A percentile compares a stretch with the other conserved stretches of the same genome.
Evolutionary conservation across 257 asterid species (phyloP).

Genomic region (Capsicum baccatum): DNA sequence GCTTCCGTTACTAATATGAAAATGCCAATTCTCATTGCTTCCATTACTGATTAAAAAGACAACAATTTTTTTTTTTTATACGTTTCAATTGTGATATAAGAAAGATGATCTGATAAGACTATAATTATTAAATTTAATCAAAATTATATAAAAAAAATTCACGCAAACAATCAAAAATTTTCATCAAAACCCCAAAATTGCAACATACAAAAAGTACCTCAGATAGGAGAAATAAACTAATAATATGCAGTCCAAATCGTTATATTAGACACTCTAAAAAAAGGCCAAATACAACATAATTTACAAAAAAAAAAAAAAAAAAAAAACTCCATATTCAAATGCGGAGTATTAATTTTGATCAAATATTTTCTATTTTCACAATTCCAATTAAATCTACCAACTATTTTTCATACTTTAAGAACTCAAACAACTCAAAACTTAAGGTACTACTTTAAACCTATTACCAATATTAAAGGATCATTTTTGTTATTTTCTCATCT

Average conservation of each 20-base stretch:
- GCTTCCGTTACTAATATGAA: neutral
- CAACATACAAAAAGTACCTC: too few species aligned
- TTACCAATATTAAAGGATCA: neutral
- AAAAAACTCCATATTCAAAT: too few species aligned
- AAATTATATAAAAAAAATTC: too few species aligned
- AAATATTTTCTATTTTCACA: neutral
- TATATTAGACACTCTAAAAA: too few species aligned
- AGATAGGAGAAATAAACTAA: too few species aligned
- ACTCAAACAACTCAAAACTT: too few species aligned
- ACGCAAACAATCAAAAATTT: too few species aligned
- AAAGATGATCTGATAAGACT: neutral
- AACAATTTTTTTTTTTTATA: neutral
- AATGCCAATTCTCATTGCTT: neutral
- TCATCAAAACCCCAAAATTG: too few species aligned
- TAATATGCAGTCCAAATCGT: too few species aligned
- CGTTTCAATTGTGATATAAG: neutral
- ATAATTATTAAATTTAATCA: neutral
- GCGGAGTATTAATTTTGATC: neutral
- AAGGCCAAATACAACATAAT: too few species aligned
- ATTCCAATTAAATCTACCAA: neutral
- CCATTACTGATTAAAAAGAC: neutral
- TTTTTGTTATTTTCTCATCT: constrained; percentile 10
- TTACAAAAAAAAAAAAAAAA: too few species aligned
- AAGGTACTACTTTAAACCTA: neutral
- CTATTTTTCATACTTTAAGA: too few species aligned